Conservation (phyloP, 1,139 yeast genomes). For the Kluyveromyces sp. region DNA sequence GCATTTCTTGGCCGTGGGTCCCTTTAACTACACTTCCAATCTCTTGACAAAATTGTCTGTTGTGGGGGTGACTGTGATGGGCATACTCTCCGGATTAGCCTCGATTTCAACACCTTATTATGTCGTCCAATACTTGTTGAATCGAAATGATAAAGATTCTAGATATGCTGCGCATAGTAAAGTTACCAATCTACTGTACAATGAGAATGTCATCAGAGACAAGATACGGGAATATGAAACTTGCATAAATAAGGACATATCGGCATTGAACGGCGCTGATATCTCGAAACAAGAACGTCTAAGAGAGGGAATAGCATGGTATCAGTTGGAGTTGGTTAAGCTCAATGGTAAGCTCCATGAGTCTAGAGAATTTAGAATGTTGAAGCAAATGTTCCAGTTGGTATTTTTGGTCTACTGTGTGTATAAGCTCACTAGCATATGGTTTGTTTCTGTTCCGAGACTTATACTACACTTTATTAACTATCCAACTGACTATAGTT, state of each 20-base stretch:
- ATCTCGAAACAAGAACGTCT: constrained; percentile 13
- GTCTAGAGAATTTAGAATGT: constrained; percentile 11
- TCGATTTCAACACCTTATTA: constrained; percentile 60
- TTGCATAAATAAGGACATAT: constrained; percentile 14
- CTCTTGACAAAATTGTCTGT: constrained; percentile 54
- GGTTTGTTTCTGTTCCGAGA: constrained; percentile 20
- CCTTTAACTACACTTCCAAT: constrained; percentile 34
- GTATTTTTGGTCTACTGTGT: constrained; percentile 25
- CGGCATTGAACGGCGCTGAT: constrained; percentile 10
- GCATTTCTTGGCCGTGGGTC: constrained; percentile 20
- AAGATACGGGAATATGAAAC: constrained; percentile 16
- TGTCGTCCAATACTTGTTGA: constrained; percentile 23
- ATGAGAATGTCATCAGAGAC: constrained; percentile 13
- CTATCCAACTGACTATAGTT: constrained; percentile 18
- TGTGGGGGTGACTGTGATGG: constrained; percentile 66
- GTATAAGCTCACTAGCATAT: constrained; percentile 22
- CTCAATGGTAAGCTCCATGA: constrained; percentile 17
- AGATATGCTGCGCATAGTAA: constrained; percentile 4
- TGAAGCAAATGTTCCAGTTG: constrained; percentile 18
- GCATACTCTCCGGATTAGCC: constrained; percentile 65
- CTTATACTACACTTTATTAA: constrained; percentile 15
- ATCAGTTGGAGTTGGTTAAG: constrained; percentile 21
- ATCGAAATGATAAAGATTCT: constrained; percentile 3
- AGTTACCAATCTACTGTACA: constrained; percentile 20
- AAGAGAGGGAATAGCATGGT: constrained; percentile 22